Base-by-base conservation (phyloP, 495 filamentous ascomycete genomes). In the Aspergillus taichungensis region DNA sequence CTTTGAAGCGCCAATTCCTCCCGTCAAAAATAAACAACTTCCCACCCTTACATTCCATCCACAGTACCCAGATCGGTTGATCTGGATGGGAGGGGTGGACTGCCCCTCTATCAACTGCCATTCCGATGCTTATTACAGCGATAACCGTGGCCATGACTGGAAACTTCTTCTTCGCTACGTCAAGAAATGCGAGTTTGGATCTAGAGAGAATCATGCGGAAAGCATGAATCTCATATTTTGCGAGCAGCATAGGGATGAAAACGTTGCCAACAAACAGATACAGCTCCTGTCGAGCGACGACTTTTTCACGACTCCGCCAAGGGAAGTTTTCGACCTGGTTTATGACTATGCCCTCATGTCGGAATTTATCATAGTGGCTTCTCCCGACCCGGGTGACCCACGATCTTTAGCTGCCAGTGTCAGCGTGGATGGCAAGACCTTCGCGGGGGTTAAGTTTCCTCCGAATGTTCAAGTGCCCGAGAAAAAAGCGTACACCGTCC, bases 351-450 rank as follows among this genome's bases (percentile, higher is more conserved):
- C 88, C 5, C 94, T 82, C 24, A 95, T 94, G 88, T 78, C 84
- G 14, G 91, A 96, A 52, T 99, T 92, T 65, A 87, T 97, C 55
- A 77, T 99, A 35, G 88, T 95, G 30, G 92, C 92, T 2, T 78
- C 80, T 30, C 76, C 79, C 55, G 65, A 75, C 44, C 74, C 83
- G 24, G 60, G 70, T 13, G 77, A 86, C 27, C 73, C 77, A 40
- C 72, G 82, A 34, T 83, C 75, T 10, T 64, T 97, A 52, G 81
- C 83, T 46, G 84, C 86, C 30, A 81, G 84, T 51, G 78, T 87
- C 36, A 95, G 87, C 57, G 66, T 95, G 11, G 87, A 97, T 59
- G 92, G 88, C 28, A 69, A 67, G 45, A 76, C 63, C 13, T 97
- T 92, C 57, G 91, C 92, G 0, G 74, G 85, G 24, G 89, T 87